Base-by-base conservation (phyloP, 805 yeast genomes). In the Saturnispora silvae region DNA sequence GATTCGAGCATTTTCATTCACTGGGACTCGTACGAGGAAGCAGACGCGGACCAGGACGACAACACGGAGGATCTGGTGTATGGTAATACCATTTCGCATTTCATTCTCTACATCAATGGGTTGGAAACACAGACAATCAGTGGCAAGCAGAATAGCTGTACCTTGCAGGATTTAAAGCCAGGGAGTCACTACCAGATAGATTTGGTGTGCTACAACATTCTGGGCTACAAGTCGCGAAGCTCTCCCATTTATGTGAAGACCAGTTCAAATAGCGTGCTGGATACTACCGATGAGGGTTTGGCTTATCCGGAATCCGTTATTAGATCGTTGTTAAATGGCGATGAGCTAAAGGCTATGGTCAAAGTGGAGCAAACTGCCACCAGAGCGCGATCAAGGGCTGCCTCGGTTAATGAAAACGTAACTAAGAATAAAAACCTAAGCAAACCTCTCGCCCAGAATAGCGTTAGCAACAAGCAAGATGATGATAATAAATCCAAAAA, bases 1-100 rank as follows among this genome's bases (percentile, higher is more conserved):
- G 54, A 59, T 25, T 48, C 56, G 7, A 56, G 69, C 20, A 67
- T 72, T 27, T 64, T 63, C 19, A 40, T 76, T 23, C 81, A 73
- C 47, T 76, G 82, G 80, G 77, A 70, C 28, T 38, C 40, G 30
- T 47, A 29, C 18, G 16, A 23, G 13, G 38, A 31, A 9, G 36
- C n/a, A 16, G 26, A 28, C 8, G 16, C 19, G 5, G 19, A 20
- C n/a, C 24, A 22, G 10, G 31, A 23, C 14, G 22, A 14, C 2
- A 23, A 23, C 9, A 19, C 20, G 13, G 19, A 18, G n/a, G 34
- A 29, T 17, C 19, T 13, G 16, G 22, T 17, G 3, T 41, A 46
- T 17, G 53, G 48, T 35, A 52, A 30, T 16, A 40, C 40, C 6
- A 60, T 63, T n/a, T 53, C 58, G 20, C 60, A 54, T 39, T 65